Conservation (phyloP, 2,329 filamentous ascomycete genomes). For the Colletotrichum acutatum region DNA sequence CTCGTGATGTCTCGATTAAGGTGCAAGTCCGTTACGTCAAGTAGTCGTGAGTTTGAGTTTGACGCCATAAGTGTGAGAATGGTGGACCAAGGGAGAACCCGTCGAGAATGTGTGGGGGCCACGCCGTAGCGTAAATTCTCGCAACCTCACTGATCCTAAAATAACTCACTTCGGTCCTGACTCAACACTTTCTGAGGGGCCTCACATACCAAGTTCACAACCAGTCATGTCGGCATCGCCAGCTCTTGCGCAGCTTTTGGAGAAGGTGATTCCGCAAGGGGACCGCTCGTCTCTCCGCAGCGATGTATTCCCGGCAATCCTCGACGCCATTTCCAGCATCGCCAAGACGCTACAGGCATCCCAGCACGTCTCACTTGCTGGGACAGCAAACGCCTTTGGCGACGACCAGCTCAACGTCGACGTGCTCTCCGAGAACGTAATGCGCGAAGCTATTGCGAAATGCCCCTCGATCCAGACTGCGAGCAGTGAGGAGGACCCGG, state of each 20-base stretch:
- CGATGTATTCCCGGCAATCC: slow-evolving; percentile 60
- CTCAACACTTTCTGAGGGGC: slow-evolving; percentile 14
- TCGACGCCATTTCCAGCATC: slow-evolving; percentile 57
- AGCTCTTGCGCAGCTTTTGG: slow-evolving; percentile 35
- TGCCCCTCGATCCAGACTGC: slow-evolving; percentile 60
- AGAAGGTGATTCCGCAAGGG: slow-evolving; percentile 38
- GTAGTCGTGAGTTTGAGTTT: background rate
- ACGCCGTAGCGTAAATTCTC: slow-evolving; percentile 25
- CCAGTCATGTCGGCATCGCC: slow-evolving; percentile 12
- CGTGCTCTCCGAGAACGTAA: slow-evolving; percentile 59
- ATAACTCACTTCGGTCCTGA: slow-evolving; percentile 24
- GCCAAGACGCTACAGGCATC: slow-evolving; percentile 55
- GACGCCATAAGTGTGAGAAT: background rate
- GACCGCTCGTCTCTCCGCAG: slow-evolving; percentile 48
- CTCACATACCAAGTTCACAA: background rate
- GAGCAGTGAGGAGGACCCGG: slow-evolving; percentile 70
- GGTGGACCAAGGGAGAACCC: slow-evolving; percentile 17
- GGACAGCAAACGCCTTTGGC: slow-evolving; percentile 66
- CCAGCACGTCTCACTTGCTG: slow-evolving; percentile 58
- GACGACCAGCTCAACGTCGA: slow-evolving; percentile 71
- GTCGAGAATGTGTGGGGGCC: slow-evolving; percentile 9
- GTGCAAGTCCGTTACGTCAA: too few species aligned
- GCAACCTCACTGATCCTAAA: slow-evolving; percentile 25
- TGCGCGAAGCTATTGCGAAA: slow-evolving; percentile 55
- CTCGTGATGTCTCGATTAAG: too few species aligned